Base-by-base conservation (phyloP, 2,329 filamentous ascomycete genomes). In the Ophiocordyceps unilateralis region DNA sequence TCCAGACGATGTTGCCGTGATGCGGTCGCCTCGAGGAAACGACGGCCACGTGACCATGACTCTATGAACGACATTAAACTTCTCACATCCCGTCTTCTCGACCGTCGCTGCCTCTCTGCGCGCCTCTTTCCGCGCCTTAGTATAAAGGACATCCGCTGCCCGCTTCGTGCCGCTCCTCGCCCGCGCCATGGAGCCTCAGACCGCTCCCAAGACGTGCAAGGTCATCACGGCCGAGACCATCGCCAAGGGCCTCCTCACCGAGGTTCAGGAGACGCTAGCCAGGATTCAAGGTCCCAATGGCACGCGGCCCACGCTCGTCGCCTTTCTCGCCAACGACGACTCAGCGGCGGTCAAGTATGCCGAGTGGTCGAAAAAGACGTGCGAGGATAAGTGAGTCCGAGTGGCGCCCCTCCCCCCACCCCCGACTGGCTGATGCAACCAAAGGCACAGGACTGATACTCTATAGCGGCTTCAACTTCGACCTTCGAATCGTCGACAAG, bases 361-460 rank as follows among this genome's bases (percentile, higher is more conserved):
- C 43, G 85, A 95, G 62, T 95, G 86, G 85, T 95, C 89, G 36
- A 84, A 86, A 62, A 95, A 93, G 72, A 95, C 91, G 4, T 94
- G 86, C 63, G 75, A 80, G 62, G 89, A 96, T 61, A 93, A 95
- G 88, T 95, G 70, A 81, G 82, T 63, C 11, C 17, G 15, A 21
- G 21, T n/a, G 19, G 10, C 26, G 26, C 40, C 17, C 19, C 1
- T 21, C 19, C 23, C n/a, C n/a, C n/a, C n/a, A n/a, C n/a, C n/a
- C n/a, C n/a, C n/a, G n/a, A n/a, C 14, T 24, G 8, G 11, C 2
- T 20, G 34, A 19, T 22, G 32, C 12, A n/a, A n/a, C n/a, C n/a
- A n/a, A n/a, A n/a, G n/a, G 14, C 14, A 19, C 32, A 17, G n/a
- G n/a, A 36, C 32, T 36, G 32, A 36, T 36, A 11, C n/a, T 36